Evolutionary conservation across 345 rosid genomes (phyloP).

Genomic region (Cochlearia excelsa): DNA sequence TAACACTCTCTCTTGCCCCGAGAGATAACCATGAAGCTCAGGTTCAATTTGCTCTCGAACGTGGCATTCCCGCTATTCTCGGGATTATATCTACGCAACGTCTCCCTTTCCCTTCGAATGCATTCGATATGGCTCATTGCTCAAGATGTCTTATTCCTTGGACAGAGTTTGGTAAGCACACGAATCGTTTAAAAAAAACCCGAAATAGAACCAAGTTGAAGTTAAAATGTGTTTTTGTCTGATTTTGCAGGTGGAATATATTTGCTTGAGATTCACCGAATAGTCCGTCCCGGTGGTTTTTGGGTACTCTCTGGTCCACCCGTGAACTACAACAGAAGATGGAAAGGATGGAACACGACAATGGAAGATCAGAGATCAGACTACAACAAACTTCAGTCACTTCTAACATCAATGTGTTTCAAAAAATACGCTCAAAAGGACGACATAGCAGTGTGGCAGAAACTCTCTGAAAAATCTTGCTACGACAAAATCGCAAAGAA

Average conservation of each 20-base stretch:
- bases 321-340: slow-evolving; percentile 70
- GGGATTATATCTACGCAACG: slow-evolving; percentile 97
- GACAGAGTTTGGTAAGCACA: slow-evolving; percentile 86
- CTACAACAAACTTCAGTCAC: slow-evolving; percentile 68
- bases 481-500: slow-evolving; percentile 54
- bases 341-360: slow-evolving; percentile 99
- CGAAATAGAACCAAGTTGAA: no score
- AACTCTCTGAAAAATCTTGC: slow-evolving; percentile 66
- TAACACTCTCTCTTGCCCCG: slow-evolving; percentile 97
- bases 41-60: slow-evolving; percentile 95
- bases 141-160: slow-evolving; percentile 99
- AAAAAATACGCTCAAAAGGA: slow-evolving; percentile 71
- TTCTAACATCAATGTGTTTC: slow-evolving; percentile 89
- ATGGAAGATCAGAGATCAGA: slow-evolving; percentile 81
- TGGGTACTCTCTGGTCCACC: slow-evolving; percentile 99
- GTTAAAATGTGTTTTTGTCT: background rate
- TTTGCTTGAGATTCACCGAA: slow-evolving; percentile 85
- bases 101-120: slow-evolving; percentile 86
- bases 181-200: no score
- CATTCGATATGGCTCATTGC: slow-evolving; percentile 99
- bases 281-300: slow-evolving; percentile 96
- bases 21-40: slow-evolving; percentile 99
- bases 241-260: slow-evolving; percentile 81
- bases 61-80: slow-evolving; percentile 94
- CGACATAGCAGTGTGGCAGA: slow-evolving; percentile 96